phyloP scores from a whole-genome alignment of 2,329 filamentous ascomycete genomes.

The Rhytidhysteron rufulum region DNA sequence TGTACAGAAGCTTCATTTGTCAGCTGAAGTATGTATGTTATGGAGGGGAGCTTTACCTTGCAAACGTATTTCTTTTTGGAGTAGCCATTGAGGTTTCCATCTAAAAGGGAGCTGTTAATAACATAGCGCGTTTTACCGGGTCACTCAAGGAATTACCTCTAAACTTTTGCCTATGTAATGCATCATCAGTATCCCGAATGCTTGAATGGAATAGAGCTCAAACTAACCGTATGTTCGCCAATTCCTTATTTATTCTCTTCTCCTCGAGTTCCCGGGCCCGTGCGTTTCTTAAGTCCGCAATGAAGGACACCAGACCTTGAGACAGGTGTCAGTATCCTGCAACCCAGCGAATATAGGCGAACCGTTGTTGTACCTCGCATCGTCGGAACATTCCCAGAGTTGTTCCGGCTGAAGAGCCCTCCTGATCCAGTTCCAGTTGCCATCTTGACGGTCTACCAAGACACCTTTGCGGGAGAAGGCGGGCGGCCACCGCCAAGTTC shows the following conservation, averaged over 20 bases:
- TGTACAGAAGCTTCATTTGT: constrained; percentile 86
- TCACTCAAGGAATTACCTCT: constrained; percentile 53
- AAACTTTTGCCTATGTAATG: constrained; percentile 73
- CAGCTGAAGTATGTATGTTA: too few relatives aligned
- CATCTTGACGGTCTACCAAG: constrained; percentile 28
- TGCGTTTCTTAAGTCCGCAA: constrained; percentile 92
- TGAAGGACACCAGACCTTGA: constrained; percentile 88
- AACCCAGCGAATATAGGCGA: background rate
- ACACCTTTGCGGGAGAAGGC: constrained; percentile 22
- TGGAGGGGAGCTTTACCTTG: constrained; percentile 61
- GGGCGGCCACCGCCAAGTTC: constrained; percentile 29
- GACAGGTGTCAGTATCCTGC: background rate
- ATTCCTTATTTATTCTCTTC: constrained; percentile 98
- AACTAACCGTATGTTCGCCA: constrained; percentile 85
- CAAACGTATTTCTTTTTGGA: constrained; percentile 99
- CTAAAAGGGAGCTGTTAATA: constrained; percentile 39
- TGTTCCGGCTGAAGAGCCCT: constrained; percentile 39
- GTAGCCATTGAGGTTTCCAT: constrained; percentile 88
- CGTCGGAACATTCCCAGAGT: constrained; percentile 37
- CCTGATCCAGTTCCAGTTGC: constrained; percentile 34
- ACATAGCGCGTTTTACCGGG: too few relatives aligned
- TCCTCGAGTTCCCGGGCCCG: constrained; percentile 93
- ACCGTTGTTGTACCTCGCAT: constrained; percentile 34
- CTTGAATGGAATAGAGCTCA: constrained; percentile 4
- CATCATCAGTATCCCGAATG: constrained; percentile 20